Evolutionary conservation across 768 basidiomycete species (phyloP), one percentile per base, ranked within the genome.

Genomic region (Phanerodontia chrysosporium): DNA sequence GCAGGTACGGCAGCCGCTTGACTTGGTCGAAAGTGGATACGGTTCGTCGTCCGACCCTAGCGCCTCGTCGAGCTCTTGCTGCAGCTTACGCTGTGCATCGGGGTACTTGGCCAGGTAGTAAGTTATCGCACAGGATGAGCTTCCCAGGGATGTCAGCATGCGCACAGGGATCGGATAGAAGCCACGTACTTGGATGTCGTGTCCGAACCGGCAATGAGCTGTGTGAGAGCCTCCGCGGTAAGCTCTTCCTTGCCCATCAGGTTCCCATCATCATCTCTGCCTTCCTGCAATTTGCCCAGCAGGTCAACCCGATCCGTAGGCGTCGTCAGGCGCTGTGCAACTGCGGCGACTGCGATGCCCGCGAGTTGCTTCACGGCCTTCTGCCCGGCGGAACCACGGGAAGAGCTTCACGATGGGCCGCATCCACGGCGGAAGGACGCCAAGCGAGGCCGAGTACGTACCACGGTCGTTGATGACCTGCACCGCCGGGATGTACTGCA

Each of bases 101-200:
- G 82, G 90, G 70, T 89, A 82, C 25, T 75, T 73, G 4, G 91
- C 89, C 59, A 97, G 81, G 69, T 92, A 82, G 75, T 92, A 94
- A 24, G 90, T 80, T 67, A 95, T 93, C 12, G 92, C 93, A 65
- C 92, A 94, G 4, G 90, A 90, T 18, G 92, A 94, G 75, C 91
- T 93, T 59, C 44, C 28, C 32, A 53, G 12, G 18, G 7, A n/a
- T 36, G 29, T 29, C 28, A 48, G 54, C 55, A 27, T 39, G 65
- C 24, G 56, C 57, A 45, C 25, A 3, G 14, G 21, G 39, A 36
- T 45, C n/a, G 16, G 68, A 14, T 8, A 39, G 30, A 25, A 58
- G 86, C 60, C 63, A 91, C 90, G 95, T 64, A 92, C 90, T 96
- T 97, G 48, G 93, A 94, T 0, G 95, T 96, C 1, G 94, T 97